Percentiles rank a stretch among this genome's conserved stretches.
Evolutionary conservation across 768 basidiomycete species (phyloP).

Genomic region (Sporobolomyces pararoseus): DNA sequence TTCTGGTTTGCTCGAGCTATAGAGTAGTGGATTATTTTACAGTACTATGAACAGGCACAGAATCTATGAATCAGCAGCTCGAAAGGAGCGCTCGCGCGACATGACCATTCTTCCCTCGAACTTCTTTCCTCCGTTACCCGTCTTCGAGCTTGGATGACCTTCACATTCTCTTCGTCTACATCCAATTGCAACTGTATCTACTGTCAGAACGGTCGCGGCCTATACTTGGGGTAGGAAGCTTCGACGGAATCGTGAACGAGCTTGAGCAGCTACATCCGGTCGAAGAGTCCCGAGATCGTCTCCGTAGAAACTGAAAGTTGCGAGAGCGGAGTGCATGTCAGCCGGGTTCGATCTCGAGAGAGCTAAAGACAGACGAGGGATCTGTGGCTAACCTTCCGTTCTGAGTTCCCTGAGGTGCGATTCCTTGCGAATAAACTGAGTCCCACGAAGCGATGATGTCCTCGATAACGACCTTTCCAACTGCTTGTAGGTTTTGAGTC

Average conservation of each 20-base stretch:
- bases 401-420: constrained; percentile 44
- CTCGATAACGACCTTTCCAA: constrained; percentile 51
- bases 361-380: neutral
- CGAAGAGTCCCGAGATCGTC: constrained; percentile 3
- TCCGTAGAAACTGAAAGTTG: neutral
- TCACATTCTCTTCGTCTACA: no score
- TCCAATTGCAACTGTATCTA: no score
- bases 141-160: no score
- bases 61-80: neutral
- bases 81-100: neutral
- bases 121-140: no score
- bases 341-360: neutral
- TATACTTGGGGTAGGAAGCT: neutral
- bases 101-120: no score
- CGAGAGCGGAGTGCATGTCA: neutral
- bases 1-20: no score
- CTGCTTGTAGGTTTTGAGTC: constrained; percentile 50
- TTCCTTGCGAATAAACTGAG: constrained; percentile 46
- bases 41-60: no score
- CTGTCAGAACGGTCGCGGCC: no score
- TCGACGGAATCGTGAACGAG: neutral
- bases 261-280: constrained; percentile 14
- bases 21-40: no score
- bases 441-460: constrained; percentile 52
- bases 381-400: no score